Evolutionary conservation across 441 rosid genomes (phyloP).

Genomic region (Pelargonium cotyledonis): DNA sequence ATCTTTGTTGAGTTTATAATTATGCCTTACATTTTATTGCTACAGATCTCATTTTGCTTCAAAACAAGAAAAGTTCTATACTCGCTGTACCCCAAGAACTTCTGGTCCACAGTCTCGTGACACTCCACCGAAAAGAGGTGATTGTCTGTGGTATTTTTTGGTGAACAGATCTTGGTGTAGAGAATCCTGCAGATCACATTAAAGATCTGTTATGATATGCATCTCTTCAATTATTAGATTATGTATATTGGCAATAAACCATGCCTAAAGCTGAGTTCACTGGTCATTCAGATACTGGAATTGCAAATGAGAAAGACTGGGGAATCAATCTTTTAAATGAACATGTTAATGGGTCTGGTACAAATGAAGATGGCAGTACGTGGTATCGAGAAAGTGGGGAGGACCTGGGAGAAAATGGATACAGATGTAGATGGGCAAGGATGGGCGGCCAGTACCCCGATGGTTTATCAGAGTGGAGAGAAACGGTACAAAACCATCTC

Average conservation of each 20-base stretch:
- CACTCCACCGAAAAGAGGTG: conserved; percentile 95
- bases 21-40: conserved; percentile 12
- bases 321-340: conserved; percentile 80
- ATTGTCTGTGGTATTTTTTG: neutral
- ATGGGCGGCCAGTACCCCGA: conserved; percentile 88
- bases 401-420: conserved; percentile 78
- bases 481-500: conserved; percentile 53
- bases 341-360: conserved; percentile 74
- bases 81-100: conserved; percentile 74
- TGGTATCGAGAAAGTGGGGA: conserved; percentile 92
- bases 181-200: neutral
- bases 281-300: conserved; percentile 74
- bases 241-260: neutral
- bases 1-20: neutral
- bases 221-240: conserved; percentile 5
- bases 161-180: neutral
- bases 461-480: conserved; percentile 85
- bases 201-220: neutral
- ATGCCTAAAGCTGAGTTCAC: conserved; percentile 12
- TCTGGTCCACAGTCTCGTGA: conserved; percentile 91
- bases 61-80: conserved; percentile 76
- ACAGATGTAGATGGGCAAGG: conserved; percentile 89
- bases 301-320: conserved; percentile 98
- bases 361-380: conserved; percentile 83
- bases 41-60: conserved; percentile 55